Conservation (phyloP, 129 eudicot genomes). For the Deinandra increscens region DNA sequence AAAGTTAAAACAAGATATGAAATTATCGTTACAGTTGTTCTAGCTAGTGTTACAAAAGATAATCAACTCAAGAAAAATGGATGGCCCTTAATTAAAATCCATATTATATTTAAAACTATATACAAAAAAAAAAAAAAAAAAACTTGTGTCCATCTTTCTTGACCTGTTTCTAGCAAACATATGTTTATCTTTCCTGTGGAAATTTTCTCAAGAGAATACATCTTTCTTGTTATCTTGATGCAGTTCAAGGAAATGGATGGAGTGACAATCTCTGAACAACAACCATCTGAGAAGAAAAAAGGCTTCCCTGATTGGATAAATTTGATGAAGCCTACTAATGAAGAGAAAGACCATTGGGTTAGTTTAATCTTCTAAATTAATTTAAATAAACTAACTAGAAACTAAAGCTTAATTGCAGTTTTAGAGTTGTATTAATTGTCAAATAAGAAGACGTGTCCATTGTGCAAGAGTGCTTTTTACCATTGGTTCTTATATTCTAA, state of each 20-base stretch:
- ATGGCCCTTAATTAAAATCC: neutral
- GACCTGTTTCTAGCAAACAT: neutral
- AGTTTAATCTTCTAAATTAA: constrained; percentile 19
- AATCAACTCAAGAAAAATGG: neutral
- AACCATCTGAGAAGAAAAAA: constrained; percentile 77
- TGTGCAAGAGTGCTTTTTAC: neutral
- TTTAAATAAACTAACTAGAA: neutral
- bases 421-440: neutral
- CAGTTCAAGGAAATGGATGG: constrained; percentile 84
- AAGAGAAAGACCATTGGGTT: constrained; percentile 87
- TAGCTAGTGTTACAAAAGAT: neutral
- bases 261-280: constrained; percentile 49
- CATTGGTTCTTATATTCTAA: constrained; percentile 4
- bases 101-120: neutral
- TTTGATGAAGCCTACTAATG: constrained; percentile 70
- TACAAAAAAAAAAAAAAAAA: neutral
- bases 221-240: constrained; percentile 22
- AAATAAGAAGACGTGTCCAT: neutral
- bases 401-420: neutral
- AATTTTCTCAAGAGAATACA: neutral
- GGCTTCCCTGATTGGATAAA: constrained; percentile 72
- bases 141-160: neutral
- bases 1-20: neutral
- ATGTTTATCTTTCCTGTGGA: constrained; percentile 4
- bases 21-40: neutral